These are phyloP conservation scores for Solanum hybrid DNA, from an alignment of 305 asterid genomes.

Conservation along the genomic window DNA sequence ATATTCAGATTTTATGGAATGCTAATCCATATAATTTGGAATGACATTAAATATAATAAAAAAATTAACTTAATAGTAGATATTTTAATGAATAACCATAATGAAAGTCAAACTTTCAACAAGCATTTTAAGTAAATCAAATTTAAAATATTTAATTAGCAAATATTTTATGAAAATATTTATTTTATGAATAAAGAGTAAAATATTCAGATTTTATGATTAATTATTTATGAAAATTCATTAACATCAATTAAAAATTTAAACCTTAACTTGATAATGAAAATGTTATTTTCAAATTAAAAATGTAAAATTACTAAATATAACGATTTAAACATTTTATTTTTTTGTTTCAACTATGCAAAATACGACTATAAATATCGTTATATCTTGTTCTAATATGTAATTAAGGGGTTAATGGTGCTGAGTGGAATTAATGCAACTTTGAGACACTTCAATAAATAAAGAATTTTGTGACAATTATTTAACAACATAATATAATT, in stretches of 20 bases:
- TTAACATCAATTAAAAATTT: background rate
- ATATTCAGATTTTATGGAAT: background rate
- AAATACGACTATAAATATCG: background rate
- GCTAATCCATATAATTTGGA: background rate
- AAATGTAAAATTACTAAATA: background rate
- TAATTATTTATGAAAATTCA: background rate
- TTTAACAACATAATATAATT: no score
- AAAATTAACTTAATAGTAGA: background rate
- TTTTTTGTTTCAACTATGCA: background rate
- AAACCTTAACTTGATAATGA: background rate
- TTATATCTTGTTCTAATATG: background rate
- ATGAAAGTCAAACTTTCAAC: no score
- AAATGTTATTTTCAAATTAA: background rate
- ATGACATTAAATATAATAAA: background rate
- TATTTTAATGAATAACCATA: background rate
- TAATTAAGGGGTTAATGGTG: background rate
- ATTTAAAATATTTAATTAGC: no score
- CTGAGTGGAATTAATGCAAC: background rate
- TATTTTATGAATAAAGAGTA: background rate
- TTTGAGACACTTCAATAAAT: background rate
- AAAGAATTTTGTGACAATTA: background rate
- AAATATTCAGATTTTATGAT: no score
- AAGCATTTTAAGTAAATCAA: no score
- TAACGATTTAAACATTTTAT: background rate
- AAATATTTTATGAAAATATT: background rate